Evolutionary conservation across 1,284 basidiomycete species (phyloP).

Genomic region (Porogramme epimiltina): DNA sequence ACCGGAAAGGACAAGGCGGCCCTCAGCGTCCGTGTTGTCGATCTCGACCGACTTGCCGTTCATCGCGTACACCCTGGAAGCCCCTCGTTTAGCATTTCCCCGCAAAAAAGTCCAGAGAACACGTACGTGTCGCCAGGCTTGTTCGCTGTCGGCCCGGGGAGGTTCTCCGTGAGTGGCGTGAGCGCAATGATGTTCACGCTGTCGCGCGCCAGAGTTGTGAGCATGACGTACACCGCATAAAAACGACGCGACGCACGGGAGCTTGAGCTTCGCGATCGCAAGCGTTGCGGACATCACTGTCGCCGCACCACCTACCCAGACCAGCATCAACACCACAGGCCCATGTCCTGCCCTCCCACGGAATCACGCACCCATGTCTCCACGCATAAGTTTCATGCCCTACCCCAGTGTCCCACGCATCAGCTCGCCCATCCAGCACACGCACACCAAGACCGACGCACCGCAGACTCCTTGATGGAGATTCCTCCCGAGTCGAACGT

Average conservation of each 20-base stretch:
- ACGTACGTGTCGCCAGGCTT: conserved; percentile 85
- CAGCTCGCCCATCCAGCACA: not conserved
- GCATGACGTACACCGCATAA: not conserved
- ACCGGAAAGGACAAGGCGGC: conserved; percentile 79
- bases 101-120: not conserved
- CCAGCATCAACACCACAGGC: not conserved
- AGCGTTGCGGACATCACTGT: conserved; percentile 72
- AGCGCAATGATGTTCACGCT: conserved; percentile 78
- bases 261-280: conserved; percentile 79
- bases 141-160: conserved; percentile 83
- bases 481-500: conserved; percentile 92
- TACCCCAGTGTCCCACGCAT: conserved; percentile 25
- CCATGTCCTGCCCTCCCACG: not conserved
- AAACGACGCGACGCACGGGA: conserved; percentile 62
- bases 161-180: conserved; percentile 84
- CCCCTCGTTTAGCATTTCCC: not conserved
- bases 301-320: conserved; percentile 71
- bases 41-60: conserved; percentile 89
- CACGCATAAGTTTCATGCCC: conserved; percentile 82
- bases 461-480: conserved; percentile 77
- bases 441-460: conserved; percentile 40
- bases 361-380: conserved; percentile 69
- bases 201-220: not conserved
- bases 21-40: conserved; percentile 90
- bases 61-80: conserved; percentile 76